Percentiles rank a stretch among this genome's conserved stretches.
Evolutionary conservation across 2,329 filamentous ascomycete species (phyloP).

Genomic region (Scorias spongiosa): DNA sequence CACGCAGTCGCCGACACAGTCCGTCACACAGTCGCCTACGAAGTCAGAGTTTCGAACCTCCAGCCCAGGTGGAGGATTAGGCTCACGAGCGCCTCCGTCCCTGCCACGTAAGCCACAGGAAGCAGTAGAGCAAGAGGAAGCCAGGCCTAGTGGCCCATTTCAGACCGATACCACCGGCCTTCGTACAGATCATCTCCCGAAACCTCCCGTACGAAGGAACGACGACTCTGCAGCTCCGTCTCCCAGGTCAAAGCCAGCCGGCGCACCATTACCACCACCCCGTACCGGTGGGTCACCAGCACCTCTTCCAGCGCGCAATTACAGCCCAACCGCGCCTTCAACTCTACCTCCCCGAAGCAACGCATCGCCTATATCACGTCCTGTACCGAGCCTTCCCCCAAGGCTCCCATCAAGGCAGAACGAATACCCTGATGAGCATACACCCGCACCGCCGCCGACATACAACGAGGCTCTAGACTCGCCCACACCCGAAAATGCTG

Average conservation of each 20-base stretch:
- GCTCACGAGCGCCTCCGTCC: slow-evolving; percentile 28
- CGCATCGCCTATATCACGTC: slow-evolving; percentile 16
- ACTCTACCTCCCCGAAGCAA: slow-evolving; percentile 11
- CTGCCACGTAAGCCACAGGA: slow-evolving; percentile 18
- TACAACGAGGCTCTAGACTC: slow-evolving; percentile 29
- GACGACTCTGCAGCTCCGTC: slow-evolving; percentile 12
- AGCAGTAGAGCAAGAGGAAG: slow-evolving; percentile 21
- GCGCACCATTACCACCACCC: slow-evolving; percentile 5
- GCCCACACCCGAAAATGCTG: slow-evolving; percentile 10
- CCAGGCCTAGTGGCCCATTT: slow-evolving; percentile 47
- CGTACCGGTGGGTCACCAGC: slow-evolving; percentile 4
- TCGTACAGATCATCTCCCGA: slow-evolving; percentile 51
- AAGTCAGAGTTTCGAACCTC: slow-evolving; percentile 5
- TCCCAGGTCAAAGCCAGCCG: slow-evolving; percentile 10
- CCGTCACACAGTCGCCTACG: not conserved
- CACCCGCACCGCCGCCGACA: slow-evolving; percentile 30
- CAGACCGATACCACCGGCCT: slow-evolving; percentile 56
- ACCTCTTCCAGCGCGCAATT: slow-evolving; percentile 6
- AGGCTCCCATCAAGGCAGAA: slow-evolving; percentile 56
- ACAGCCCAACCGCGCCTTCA: slow-evolving; percentile 9
- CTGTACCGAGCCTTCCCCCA: slow-evolving; percentile 47
- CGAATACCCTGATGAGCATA: slow-evolving; percentile 31
- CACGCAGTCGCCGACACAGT: too few relatives aligned
- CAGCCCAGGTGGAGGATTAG: slow-evolving; percentile 22
- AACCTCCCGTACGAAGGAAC: slow-evolving; percentile 46